Conservation (phyloP, 2,329 filamentous ascomycete species). For the Fusarium penzigii region DNA sequence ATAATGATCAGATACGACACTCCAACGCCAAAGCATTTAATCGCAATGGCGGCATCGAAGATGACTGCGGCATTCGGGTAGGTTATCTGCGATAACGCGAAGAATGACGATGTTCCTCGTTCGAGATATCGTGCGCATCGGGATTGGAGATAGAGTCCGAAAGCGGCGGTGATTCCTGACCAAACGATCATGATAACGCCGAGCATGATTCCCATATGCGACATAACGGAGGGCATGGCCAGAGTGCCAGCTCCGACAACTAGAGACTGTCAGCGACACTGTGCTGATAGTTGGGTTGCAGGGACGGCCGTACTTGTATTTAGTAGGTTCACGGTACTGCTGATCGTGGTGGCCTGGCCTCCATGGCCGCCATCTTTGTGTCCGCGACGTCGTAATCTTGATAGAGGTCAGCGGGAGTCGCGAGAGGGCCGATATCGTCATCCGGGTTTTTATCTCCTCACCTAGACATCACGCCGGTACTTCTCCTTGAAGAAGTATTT, state of each 20-base stretch:
- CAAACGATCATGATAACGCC: slow-evolving; percentile 85
- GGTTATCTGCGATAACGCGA: slow-evolving; percentile 93
- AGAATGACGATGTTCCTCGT: slow-evolving; percentile 85
- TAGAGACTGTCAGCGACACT: slow-evolving; percentile 37
- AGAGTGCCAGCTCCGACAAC: slow-evolving; percentile 93
- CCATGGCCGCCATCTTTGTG: slow-evolving; percentile 68
- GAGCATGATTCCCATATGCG: slow-evolving; percentile 89
- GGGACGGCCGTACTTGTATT: slow-evolving; percentile 75
- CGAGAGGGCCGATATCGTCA: slow-evolving; percentile 9
- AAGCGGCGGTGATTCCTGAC: slow-evolving; percentile 85
- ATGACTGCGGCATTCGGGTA: slow-evolving; percentile 95
- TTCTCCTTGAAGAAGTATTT: slow-evolving; percentile 41
- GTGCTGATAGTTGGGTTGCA: slow-evolving; percentile 6
- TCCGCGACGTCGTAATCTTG: slow-evolving; percentile 59
- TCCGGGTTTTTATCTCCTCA: slow-evolving; percentile 25
- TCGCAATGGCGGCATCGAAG: slow-evolving; percentile 92
- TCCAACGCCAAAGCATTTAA: slow-evolving; percentile 97
- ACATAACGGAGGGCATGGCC: slow-evolving; percentile 92
- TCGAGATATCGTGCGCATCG: slow-evolving; percentile 93
- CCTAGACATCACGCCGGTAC: slow-evolving; percentile 52
- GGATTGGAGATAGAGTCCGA: slow-evolving; percentile 92
- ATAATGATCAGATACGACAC: slow-evolving; percentile 99
- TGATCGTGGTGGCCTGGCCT: slow-evolving; percentile 84
- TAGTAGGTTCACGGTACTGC: slow-evolving; percentile 91
- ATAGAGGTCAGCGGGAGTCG: slow-evolving; percentile 14